Base-by-base conservation (phyloP, 1,284 basidiomycete genomes). In the Thecaphora thlaspeos region DNA sequence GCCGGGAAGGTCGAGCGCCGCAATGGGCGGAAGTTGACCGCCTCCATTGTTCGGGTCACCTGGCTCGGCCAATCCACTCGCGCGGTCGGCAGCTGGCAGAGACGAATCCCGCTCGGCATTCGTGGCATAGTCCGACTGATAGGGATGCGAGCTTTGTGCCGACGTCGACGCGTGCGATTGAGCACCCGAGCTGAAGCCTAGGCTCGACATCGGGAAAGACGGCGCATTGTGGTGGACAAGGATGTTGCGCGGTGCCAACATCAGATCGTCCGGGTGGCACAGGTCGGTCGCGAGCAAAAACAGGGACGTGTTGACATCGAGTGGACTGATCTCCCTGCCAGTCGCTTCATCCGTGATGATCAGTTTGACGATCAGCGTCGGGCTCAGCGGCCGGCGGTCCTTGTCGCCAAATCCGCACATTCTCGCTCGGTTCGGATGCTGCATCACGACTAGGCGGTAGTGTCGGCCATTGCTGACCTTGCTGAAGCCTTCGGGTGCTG, bases 351-450 rank as follows among this genome's bases (percentile, higher is more conserved):
- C 68, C 7, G 64, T 63, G 39, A 73, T 65, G 45, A 69, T 45
- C 2, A 73, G 62, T 55, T 67, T 66, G 41, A 70, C 71, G 15
- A 73, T 70, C 40, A 72, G 41, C 1, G 71, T 70, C 7, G 71
- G 71, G 49, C 70, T 73, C 17, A 73, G 56, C 17, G 71, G 71
- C 37, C 71, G 58, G 39, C 71, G 63, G 34, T 73, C 70, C 67
- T 71, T 73, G 56, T 72, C 71, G 10, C 71, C 71, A 28, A 73
- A 73, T 4, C 71, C 71, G 37, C 71, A 73, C 69, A 72, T 71
- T 19, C 71, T 41, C 5, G 70, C 69, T 21, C 71, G 51, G 30
- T 56, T 68, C 11, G 71, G 68, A 55, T 72, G 60, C 40, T 73
- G 71, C 2, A 72, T 67, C 0, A 73, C 68, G 1, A 65, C 63